Percentiles rank a stretch among this genome's conserved stretches.
Conservation (phyloP, 768 basidiomycete genomes). For the Phaffia australis region DNA sequence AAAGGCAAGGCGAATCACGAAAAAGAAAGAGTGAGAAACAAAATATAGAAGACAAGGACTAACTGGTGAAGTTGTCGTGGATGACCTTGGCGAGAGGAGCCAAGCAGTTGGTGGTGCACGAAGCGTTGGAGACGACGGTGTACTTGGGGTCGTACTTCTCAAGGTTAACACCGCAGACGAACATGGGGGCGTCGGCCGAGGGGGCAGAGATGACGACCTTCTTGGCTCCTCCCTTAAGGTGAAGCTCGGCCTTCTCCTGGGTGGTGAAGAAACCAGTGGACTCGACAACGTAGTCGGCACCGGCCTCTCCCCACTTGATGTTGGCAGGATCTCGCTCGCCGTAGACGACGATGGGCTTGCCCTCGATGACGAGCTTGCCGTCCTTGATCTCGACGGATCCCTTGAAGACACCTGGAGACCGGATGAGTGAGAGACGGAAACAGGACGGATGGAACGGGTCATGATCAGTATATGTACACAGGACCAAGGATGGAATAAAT, state of each 20-base stretch:
- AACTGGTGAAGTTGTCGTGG: constrained; percentile 57
- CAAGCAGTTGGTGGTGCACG: constrained; percentile 99
- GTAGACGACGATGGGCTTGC: constrained; percentile 64
- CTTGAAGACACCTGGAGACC: constrained; percentile 47
- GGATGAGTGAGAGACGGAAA: not conserved
- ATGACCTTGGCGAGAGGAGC: constrained; percentile 98
- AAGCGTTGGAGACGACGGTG: constrained; percentile 93
- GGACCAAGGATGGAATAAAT: not conserved
- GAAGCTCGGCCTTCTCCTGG: constrained; percentile 58
- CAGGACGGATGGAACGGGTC: not conserved
- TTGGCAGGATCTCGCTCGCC: constrained; percentile 73
- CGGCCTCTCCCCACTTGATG: constrained; percentile 70
- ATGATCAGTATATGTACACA: not conserved
- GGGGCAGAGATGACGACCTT: constrained; percentile 99
- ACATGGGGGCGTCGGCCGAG: constrained; percentile 47
- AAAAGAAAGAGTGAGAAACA: not conserved
- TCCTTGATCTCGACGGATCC: constrained; percentile 69
- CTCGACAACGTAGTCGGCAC: constrained; percentile 90
- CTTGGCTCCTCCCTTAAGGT: constrained; percentile 98
- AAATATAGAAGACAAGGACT: not conserved
- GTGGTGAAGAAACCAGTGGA: constrained; percentile 49
- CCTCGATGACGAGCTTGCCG: constrained; percentile 78
- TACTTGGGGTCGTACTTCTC: constrained; percentile 79
- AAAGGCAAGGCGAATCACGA: constrained; percentile 16
- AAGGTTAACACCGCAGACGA: constrained; percentile 64